Conservation (phyloP, 495 filamentous ascomycete genomes). For the Penicillium cinerascens region DNA sequence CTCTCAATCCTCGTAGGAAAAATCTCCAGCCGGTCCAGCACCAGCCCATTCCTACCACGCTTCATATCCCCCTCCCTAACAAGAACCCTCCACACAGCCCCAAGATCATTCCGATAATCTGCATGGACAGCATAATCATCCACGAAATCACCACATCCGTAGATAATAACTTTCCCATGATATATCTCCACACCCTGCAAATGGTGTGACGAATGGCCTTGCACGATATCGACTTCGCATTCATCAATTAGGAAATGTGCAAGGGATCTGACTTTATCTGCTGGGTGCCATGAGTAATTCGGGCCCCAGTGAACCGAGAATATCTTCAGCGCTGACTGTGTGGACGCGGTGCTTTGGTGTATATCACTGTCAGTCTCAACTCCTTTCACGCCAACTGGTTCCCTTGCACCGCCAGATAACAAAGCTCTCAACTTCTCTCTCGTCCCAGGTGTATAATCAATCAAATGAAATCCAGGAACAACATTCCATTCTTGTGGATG, state of each 20-base stretch:
- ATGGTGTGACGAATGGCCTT: slow-evolving; percentile 45
- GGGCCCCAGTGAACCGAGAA: slow-evolving; percentile 45
- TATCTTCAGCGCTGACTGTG: slow-evolving; percentile 33
- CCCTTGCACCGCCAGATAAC: not conserved
- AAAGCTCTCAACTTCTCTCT: slow-evolving; percentile 18
- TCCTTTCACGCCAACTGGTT: too few relatives aligned
- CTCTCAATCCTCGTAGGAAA: slow-evolving; percentile 27
- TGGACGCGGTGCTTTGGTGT: too few relatives aligned
- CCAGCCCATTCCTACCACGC: not conserved
- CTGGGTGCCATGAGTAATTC: slow-evolving; percentile 37
- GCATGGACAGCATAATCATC: slow-evolving; percentile 39
- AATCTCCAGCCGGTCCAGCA: slow-evolving; percentile 26
- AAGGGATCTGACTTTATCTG: slow-evolving; percentile 22
- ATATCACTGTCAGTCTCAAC: too few relatives aligned
- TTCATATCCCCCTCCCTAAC: slow-evolving; percentile 7
- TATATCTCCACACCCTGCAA: slow-evolving; percentile 42
- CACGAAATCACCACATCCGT: slow-evolving; percentile 45
- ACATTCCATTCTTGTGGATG: slow-evolving; percentile 23
- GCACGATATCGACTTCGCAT: slow-evolving; percentile 42
- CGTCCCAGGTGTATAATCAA: slow-evolving; percentile 30
- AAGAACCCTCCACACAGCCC: slow-evolving; percentile 39
- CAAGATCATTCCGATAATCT: slow-evolving; percentile 39
- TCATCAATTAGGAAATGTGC: slow-evolving; percentile 44
- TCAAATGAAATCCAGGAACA: slow-evolving; percentile 26
- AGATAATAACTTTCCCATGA: slow-evolving; percentile 35